Percentiles rank a stretch among this genome's conserved stretches.
Evolutionary conservation across 1,139 yeast genomes (phyloP).

Genomic region (Sugiyamaella sp.): DNA sequence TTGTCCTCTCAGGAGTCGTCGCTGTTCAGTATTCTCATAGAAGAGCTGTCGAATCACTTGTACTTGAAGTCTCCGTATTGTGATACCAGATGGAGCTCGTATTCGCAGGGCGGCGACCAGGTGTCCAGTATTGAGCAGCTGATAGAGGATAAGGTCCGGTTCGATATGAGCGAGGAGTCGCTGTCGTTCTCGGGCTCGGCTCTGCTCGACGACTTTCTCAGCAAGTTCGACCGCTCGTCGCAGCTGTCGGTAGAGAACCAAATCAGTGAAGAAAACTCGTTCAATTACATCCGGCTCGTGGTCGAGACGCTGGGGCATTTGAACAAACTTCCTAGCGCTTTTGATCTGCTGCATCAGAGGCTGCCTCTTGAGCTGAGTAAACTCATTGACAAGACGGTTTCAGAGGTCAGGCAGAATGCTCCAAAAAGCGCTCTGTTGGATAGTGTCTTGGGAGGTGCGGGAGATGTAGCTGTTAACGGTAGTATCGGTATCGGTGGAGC

Average conservation of each 20-base stretch:
- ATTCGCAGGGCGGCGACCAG: conserved; percentile 35
- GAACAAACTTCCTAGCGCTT: conserved; percentile 63
- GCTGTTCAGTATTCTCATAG: conserved; percentile 72
- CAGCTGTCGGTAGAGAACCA: conserved; percentile 35
- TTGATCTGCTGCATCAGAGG: conserved; percentile 57
- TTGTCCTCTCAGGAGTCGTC: conserved; percentile 61
- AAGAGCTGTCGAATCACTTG: conserved; percentile 73
- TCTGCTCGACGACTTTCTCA: conserved; percentile 50
- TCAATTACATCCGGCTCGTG: conserved; percentile 57
- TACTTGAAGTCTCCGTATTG: conserved; percentile 59
- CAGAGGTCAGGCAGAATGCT: conserved; percentile 63
- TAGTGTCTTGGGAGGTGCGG: conserved; percentile 25
- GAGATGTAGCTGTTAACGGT: neutral
- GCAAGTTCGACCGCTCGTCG: conserved; percentile 33
- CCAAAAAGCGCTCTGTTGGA: conserved; percentile 36
- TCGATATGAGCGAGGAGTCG: conserved; percentile 37
- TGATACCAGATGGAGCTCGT: conserved; percentile 41
- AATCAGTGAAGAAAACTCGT: conserved; percentile 52
- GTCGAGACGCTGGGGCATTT: conserved; percentile 63
- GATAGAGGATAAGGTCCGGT: conserved; percentile 38
- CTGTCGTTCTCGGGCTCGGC: conserved; percentile 34
- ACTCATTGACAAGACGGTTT: conserved; percentile 62
- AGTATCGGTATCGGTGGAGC: neutral
- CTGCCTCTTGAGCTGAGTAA: conserved; percentile 53
- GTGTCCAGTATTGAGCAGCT: conserved; percentile 36